Conservation (phyloP, 2,329 filamentous ascomycete species). For the Thielaviopsis musarum region DNA sequence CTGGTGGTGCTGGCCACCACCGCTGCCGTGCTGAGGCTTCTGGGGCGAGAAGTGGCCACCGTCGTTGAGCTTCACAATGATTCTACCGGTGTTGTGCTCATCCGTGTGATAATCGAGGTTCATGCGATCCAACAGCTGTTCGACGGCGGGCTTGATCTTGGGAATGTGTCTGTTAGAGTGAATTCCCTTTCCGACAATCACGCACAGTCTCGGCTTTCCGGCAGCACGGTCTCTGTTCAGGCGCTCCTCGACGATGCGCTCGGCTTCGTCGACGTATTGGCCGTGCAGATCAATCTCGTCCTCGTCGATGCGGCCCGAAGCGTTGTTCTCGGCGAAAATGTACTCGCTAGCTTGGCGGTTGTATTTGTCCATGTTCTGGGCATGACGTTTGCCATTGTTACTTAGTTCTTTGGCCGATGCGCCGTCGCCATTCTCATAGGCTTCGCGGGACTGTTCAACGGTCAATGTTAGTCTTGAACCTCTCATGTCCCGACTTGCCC, state of each 20-base stretch:
- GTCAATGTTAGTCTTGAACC: background rate
- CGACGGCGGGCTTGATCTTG: slow-evolving; percentile 90
- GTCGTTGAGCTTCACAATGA: slow-evolving; percentile 75
- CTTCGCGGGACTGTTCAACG: slow-evolving; percentile 45
- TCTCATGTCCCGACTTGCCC: background rate
- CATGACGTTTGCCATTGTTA: slow-evolving; percentile 72
- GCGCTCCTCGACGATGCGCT: slow-evolving; percentile 72
- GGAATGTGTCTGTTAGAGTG: slow-evolving; percentile 70
- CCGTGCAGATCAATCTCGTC: slow-evolving; percentile 93
- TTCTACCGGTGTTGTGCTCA: slow-evolving; percentile 63
- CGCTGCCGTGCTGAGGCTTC: slow-evolving; percentile 19
- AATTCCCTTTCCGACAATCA: slow-evolving; percentile 92
- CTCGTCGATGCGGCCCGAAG: slow-evolving; percentile 49
- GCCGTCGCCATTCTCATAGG: slow-evolving; percentile 71
- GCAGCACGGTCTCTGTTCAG: slow-evolving; percentile 60
- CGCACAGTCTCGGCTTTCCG: slow-evolving; percentile 72
- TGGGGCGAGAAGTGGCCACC: slow-evolving; percentile 39
- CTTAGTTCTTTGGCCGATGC: slow-evolving; percentile 68
- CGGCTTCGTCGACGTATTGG: slow-evolving; percentile 78
- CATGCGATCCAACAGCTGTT: slow-evolving; percentile 68
- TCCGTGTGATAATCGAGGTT: slow-evolving; percentile 74
- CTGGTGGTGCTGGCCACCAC: slow-evolving; percentile 17
- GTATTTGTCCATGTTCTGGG: slow-evolving; percentile 67
- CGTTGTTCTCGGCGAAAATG: slow-evolving; percentile 94
- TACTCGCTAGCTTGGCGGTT: slow-evolving; percentile 84